Conservation (phyloP, 495 filamentous ascomycete genomes). For the Penicillium pancosmium region DNA sequence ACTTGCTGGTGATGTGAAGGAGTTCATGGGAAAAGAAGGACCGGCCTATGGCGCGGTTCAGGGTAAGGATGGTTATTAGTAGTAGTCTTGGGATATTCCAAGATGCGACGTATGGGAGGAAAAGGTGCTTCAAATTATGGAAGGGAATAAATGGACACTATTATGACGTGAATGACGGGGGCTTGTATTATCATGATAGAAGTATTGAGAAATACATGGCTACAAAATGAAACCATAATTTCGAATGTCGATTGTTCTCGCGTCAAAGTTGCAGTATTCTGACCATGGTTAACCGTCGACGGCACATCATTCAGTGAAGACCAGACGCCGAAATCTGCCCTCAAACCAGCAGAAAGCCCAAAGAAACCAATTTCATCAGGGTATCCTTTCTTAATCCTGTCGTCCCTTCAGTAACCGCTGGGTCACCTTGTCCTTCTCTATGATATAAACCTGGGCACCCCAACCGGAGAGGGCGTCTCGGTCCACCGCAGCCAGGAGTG, state of each 20-base stretch:
- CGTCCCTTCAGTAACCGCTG: constrained; percentile 95
- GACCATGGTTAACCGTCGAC: constrained; percentile 24
- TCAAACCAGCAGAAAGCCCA: constrained; percentile 32
- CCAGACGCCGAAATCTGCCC: constrained; percentile 34
- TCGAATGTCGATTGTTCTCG: constrained; percentile 17
- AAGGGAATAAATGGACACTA: constrained; percentile 49
- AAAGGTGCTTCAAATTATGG: background rate
- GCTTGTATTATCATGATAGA: constrained; percentile 37
- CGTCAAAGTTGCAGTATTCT: constrained; percentile 22
- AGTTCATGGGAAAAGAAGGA: constrained; percentile 48
- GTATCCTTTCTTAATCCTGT: constrained; percentile 56
- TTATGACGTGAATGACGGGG: constrained; percentile 20
- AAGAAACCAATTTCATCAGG: constrained; percentile 24
- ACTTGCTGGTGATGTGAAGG: constrained; percentile 41
- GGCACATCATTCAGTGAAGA: constrained; percentile 36
- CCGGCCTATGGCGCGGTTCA: constrained; percentile 41
- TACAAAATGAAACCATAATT: constrained; percentile 15
- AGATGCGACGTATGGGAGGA: background rate
- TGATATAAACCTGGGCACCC: constrained; percentile 98
- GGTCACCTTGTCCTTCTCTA: constrained; percentile 99
- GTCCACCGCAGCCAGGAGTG: constrained; percentile 94
- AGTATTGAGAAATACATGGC: constrained; percentile 28
- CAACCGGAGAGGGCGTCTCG: constrained; percentile 95
- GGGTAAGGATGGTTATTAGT: constrained; percentile 36
- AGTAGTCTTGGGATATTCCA: constrained; percentile 49